These are phyloP conservation scores for Tulasnella sp. DNA, from an alignment of 768 basidiomycete species.

Conservation along the genomic window DNA sequence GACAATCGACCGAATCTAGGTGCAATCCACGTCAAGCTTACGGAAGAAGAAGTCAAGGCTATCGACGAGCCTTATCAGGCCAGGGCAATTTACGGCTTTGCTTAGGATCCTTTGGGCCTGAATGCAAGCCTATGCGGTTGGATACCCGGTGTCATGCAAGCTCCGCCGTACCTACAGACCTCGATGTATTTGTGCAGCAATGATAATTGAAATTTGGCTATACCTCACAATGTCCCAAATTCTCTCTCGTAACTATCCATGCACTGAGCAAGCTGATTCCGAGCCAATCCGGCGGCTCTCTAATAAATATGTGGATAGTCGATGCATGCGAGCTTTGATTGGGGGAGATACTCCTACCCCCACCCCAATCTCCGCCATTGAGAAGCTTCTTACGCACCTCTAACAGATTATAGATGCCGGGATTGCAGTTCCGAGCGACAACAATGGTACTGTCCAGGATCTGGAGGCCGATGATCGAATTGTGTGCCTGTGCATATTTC, in stretches of 20 bases:
- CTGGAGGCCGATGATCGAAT: background rate
- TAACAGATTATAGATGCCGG: background rate
- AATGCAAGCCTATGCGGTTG: too few relatives aligned
- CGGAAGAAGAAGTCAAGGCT: slow-evolving; percentile 36
- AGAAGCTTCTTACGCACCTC: background rate
- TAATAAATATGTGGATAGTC: background rate
- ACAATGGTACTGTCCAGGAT: background rate
- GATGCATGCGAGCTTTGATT: background rate
- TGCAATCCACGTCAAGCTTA: slow-evolving; percentile 30
- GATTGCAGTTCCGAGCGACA: background rate
- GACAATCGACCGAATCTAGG: background rate
- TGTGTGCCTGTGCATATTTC: background rate
- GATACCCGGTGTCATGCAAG: too few relatives aligned
- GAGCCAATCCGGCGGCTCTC: background rate
- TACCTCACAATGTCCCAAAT: background rate
- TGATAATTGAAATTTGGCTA: too few relatives aligned
- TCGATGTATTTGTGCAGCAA: too few relatives aligned
- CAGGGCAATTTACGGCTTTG: slow-evolving; percentile 27
- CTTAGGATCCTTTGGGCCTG: too few relatives aligned
- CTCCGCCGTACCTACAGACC: too few relatives aligned
- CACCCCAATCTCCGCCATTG: background rate
- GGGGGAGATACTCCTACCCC: background rate
- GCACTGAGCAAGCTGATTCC: background rate
- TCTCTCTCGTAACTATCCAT: background rate
- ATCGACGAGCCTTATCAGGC: slow-evolving; percentile 37